phyloP scores from a whole-genome alignment of 1,284 basidiomycete species.

The Anthracocystis walkeri region DNA sequence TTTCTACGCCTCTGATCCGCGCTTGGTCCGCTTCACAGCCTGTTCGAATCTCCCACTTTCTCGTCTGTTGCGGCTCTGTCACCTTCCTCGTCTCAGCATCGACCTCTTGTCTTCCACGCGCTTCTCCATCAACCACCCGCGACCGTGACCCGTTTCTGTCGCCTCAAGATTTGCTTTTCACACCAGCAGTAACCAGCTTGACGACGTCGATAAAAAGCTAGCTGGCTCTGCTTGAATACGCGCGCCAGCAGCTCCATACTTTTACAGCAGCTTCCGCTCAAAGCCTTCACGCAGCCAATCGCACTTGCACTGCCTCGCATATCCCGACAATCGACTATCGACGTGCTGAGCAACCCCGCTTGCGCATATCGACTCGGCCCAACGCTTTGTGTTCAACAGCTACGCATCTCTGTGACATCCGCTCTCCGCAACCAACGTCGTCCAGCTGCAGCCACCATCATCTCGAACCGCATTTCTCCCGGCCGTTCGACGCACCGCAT shows the following conservation, averaged over 20 bases:
- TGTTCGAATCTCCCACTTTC: not conserved
- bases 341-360: not conserved
- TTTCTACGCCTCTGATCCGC: slow-evolving; percentile 1
- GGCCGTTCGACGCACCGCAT: not conserved
- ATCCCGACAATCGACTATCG: slow-evolving; percentile 6
- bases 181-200: not conserved
- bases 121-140: not conserved
- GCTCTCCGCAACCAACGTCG: not conserved
- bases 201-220: not conserved
- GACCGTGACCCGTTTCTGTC: not conserved
- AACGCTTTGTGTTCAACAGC: not conserved
- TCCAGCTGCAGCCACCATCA: not conserved
- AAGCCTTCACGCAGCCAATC: not conserved
- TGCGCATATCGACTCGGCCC: too few relatives aligned
- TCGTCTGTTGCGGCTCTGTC: not conserved
- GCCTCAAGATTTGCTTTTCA: too few relatives aligned
- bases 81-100: not conserved
- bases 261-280: not conserved
- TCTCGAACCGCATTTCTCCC: not conserved
- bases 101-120: not conserved
- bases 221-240: not conserved
- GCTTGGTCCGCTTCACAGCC: not conserved
- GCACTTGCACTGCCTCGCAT: slow-evolving; percentile 1
- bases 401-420: not conserved
- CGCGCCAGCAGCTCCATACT: not conserved